A percentile compares a stretch with the other conserved stretches of the same genome.
Evolutionary conservation across 768 basidiomycete species (phyloP).

Genomic region (Sutorius australiensis): DNA sequence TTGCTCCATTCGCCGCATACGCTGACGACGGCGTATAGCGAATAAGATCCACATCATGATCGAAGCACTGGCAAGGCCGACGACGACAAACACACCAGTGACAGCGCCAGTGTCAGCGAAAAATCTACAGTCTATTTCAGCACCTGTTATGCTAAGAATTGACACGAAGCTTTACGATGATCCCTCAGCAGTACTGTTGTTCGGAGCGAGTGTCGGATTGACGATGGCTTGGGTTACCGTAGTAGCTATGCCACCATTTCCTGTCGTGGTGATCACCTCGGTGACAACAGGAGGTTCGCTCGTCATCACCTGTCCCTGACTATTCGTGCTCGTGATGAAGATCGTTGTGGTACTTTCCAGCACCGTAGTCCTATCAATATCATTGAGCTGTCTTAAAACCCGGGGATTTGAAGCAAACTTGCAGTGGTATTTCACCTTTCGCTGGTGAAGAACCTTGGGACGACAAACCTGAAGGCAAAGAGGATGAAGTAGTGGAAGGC

Average conservation of each 20-base stretch:
- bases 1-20: conserved; percentile 58
- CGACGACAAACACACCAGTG: conserved; percentile 85
- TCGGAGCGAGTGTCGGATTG: conserved; percentile 68
- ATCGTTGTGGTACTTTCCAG: conserved; percentile 49
- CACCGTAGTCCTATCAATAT: conserved; percentile 43
- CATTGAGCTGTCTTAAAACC: conserved; percentile 9
- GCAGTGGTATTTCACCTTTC: conserved; percentile 19
- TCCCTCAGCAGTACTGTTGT: conserved; percentile 37
- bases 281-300: conserved; percentile 59
- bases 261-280: conserved; percentile 50
- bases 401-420: conserved; percentile 16
- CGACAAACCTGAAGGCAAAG: conserved; percentile 2
- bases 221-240: conserved; percentile 61
- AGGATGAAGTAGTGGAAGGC: conserved; percentile 8
- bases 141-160: background rate
- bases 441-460: conserved; percentile 6
- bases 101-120: conserved; percentile 88
- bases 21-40: conserved; percentile 61
- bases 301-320: conserved; percentile 43
- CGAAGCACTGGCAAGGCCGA: conserved; percentile 73
- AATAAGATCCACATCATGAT: conserved; percentile 70
- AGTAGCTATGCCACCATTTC: conserved; percentile 46
- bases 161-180: conserved; percentile 44
- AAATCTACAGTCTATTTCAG: conserved; percentile 51
- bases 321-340: conserved; percentile 59